Evolutionary conservation across 352 stramenopile species (phyloP), one percentile per base, ranked within the genome.

Genomic region (Phytopythium oedochilum): DNA sequence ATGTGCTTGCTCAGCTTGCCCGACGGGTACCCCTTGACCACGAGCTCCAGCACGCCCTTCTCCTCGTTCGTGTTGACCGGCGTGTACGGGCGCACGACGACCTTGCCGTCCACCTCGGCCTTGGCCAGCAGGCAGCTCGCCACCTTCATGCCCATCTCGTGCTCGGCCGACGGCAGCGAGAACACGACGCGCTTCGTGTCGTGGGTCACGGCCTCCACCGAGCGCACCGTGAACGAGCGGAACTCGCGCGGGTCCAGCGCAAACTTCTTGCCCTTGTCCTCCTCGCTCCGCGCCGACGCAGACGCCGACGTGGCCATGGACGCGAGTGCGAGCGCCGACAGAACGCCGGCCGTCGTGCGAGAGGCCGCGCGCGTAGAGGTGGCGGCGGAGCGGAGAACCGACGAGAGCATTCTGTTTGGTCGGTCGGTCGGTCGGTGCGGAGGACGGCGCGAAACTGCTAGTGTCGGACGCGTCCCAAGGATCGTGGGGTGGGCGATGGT

Each of bases 1-100:
- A 96, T 87, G 66, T 96, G 82, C 59, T 85, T 86, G 57, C 83
- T 94, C 43, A 96, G 73, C 57, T 88, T 81, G 51, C 88, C 88
- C 23, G 71, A 70, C 12, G 85, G 76, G 65, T 96, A 96, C 26
- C 75, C 71, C 66, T 97, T 96, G 57, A 96, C 83, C 40, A 95
- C 75, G 28, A 94, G 75, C 56, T 92, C 79, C 20, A 94, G 58
- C 65, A 77, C 55, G 51, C 83, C 86, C 57, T 83, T 86, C 59
- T 89, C 71, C 29, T 57, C 71, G 59, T 89, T 89, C 39, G 75
- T 78, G 61, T 88, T 89, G 34, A 73, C 80, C 17, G 88, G 86
- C 42, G 88, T 96, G 78, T 96, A 96, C 20, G 86, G 85, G 10
- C 70, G 70, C 22, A 91, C 66, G n/a, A 90, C 79, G 10, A 53